Conservation (phyloP, 1,284 basidiomycete species). For the Leccinum griseonigrum region DNA sequence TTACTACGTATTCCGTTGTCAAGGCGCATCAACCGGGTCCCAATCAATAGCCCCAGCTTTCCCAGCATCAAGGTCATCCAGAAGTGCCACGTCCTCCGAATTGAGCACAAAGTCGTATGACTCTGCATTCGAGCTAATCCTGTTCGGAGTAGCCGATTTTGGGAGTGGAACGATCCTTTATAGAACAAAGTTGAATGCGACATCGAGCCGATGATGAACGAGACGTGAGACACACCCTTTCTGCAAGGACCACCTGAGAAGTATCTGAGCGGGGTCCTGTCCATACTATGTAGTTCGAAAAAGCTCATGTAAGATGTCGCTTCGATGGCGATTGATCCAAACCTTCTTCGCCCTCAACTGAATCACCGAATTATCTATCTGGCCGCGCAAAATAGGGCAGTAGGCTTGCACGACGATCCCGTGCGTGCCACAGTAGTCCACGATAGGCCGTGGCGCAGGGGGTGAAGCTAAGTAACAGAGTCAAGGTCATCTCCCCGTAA, state of each 20-base stretch:
- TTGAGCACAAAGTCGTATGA: constrained; percentile 71
- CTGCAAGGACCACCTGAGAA: constrained; percentile 84
- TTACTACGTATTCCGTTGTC: constrained; percentile 4
- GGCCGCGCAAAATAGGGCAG: constrained; percentile 65
- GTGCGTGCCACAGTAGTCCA: constrained; percentile 69
- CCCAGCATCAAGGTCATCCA: constrained; percentile 66
- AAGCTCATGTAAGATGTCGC: neutral
- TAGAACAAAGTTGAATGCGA: constrained; percentile 27
- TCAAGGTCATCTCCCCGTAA: constrained; percentile 5
- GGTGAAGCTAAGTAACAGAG: constrained; percentile 58
- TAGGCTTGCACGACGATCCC: constrained; percentile 78
- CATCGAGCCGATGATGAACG: neutral
- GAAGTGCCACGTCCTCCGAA: constrained; percentile 55
- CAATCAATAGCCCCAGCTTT: constrained; percentile 63
- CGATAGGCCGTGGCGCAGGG: constrained; percentile 81
- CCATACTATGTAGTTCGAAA: constrained; percentile 29
- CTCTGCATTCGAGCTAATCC: constrained; percentile 68
- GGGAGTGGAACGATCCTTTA: constrained; percentile 65
- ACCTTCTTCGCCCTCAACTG: constrained; percentile 57
- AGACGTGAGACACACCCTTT: constrained; percentile 53
- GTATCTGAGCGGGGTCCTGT: constrained; percentile 67
- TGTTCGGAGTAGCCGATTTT: constrained; percentile 65
- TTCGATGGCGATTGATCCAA: constrained; percentile 4
- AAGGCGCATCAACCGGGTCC: constrained; percentile 62
- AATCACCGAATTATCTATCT: constrained; percentile 56